phyloP scores from a whole-genome alignment of 768 basidiomycete species.

The Lyophyllum atratum region DNA sequence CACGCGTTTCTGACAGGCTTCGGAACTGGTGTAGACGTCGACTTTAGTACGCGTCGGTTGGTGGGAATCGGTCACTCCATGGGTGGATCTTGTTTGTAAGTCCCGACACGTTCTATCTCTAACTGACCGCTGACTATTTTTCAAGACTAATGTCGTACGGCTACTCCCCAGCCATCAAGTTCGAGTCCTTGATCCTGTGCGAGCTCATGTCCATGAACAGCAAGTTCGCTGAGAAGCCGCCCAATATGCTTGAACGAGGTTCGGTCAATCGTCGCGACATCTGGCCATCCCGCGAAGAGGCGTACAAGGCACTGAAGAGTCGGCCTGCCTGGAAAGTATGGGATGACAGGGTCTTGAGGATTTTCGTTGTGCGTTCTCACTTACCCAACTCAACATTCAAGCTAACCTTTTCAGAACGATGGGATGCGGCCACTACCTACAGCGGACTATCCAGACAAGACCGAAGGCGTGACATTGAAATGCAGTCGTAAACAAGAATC shows the following conservation, averaged over 20 bases:
- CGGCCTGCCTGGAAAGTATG: conserved; percentile 45
- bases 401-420: conserved; percentile 33
- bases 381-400: background rate
- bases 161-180: conserved; percentile 39
- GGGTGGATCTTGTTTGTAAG: conserved; percentile 49
- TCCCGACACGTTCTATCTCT: background rate
- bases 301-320: conserved; percentile 37
- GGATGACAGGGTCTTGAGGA: conserved; percentile 48
- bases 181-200: conserved; percentile 41
- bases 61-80: conserved; percentile 60
- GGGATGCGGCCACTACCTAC: conserved; percentile 45
- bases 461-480: conserved; percentile 50
- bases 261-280: conserved; percentile 45
- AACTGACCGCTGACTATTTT: background rate
- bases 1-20: conserved; percentile 50
- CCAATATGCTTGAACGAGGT: conserved; percentile 27
- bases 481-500: conserved; percentile 49
- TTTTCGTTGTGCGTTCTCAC: conserved; percentile 38
- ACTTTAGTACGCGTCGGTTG: conserved; percentile 47
- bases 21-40: conserved; percentile 49
- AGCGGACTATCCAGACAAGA: conserved; percentile 40
- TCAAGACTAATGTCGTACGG: conserved; percentile 43
- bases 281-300: conserved; percentile 54
- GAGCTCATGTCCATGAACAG: conserved; percentile 44
- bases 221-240: conserved; percentile 11